Base-by-base conservation (phyloP, 2,329 filamentous ascomycete genomes). In the Fusarium siculi region DNA sequence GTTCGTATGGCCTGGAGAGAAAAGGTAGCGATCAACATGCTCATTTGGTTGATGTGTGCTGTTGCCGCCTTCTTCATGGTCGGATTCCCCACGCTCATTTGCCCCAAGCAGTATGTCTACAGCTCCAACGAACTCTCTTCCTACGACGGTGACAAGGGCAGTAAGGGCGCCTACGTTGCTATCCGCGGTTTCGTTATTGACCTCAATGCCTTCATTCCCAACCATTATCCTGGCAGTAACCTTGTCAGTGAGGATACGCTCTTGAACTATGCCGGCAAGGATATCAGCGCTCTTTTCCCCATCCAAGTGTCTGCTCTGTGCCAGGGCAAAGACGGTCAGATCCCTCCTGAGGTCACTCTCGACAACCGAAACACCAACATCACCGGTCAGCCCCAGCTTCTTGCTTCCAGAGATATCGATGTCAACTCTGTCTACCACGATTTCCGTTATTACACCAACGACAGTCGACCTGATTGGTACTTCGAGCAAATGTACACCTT, bases 11-110 rank as follows among this genome's bases (percentile, higher is more conserved):
- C 96, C 2, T 99, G 96, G 96, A 89, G 96, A 79, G 96, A 99
- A 82, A 99, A 99, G 87, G 82, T 99, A 66, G 96, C 96, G 60
- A 99, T 99, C 87, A 99, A 99, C 85, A 87, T 99, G 81, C 88
- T 98, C 79, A 99, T 99, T 80, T 99, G 97, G 96, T 85, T 96
- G 64, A 90, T 88, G 80, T 98, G 96, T 83, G 85, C 84, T 21
- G 82, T 93, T 54, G 91, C 93, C 34, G 89, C 93, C 63, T 99
- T 99, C 86, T 93, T 99, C 86, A 94, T 98, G 78, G 88, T 98
- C 68, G 88, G 91, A 62, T 97, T 99, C 79, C 97, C 97, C 2
- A 85, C 87, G 74, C 84, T 98, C 72, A 94, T 99, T 78, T 99
- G 96, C 82, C 96, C 96, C 1, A 96, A 87, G 25, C 96, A 99